A percentile compares a stretch with the other conserved stretches of the same genome.
phyloP scores from a whole-genome alignment of 139 green algal species.

The Klebsormidium nitens region DNA sequence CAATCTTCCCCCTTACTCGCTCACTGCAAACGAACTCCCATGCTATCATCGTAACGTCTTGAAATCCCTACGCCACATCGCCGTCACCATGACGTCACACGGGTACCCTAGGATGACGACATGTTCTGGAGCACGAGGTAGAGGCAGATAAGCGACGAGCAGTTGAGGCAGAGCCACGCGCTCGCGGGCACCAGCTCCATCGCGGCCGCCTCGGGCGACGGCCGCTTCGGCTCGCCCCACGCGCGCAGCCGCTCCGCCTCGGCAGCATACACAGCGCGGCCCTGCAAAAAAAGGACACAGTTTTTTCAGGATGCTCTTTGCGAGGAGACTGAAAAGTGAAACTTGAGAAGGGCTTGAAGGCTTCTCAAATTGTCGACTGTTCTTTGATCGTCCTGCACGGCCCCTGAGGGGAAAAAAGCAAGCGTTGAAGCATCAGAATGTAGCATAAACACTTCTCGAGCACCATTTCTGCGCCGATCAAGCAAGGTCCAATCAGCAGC shows the following conservation, averaged over 20 bases:
- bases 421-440: no score
- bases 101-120: no score
- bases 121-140: no score
- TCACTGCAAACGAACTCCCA: no score
- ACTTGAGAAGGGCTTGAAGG: background rate
- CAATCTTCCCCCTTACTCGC: no score
- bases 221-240: slow-evolving; percentile 7
- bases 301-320: background rate
- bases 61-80: no score
- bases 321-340: background rate
- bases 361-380: background rate
- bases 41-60: no score
- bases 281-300: slow-evolving; percentile 11
- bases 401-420: slow-evolving; percentile 3
- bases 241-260: slow-evolving; percentile 22
- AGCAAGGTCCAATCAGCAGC: no score
- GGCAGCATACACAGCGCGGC: slow-evolving; percentile 23
- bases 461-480: no score
- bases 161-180: slow-evolving; percentile 13
- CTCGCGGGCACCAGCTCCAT: slow-evolving; percentile 13
- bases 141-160: slow-evolving; percentile 13
- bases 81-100: no score
- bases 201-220: slow-evolving; percentile 1
- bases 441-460: no score
- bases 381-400: background rate